Evolutionary conservation across 305 asterid genomes (phyloP).

Genomic region (Withania somnifera): DNA sequence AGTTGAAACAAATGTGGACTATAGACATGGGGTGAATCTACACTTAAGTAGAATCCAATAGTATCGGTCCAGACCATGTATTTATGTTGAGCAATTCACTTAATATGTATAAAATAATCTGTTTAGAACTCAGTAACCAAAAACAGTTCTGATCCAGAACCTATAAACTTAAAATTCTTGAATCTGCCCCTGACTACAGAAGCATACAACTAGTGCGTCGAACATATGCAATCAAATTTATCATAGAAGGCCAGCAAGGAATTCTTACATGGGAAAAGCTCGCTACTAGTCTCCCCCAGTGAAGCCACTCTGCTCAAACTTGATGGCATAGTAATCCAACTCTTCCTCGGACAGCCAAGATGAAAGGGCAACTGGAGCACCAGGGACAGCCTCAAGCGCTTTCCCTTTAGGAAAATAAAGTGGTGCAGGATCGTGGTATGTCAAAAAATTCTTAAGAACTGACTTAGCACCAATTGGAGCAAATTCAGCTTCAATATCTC

Average conservation of each 20-base stretch:
- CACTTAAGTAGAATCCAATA: not conserved
- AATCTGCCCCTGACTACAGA: not conserved
- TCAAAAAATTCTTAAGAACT: constrained; percentile 31
- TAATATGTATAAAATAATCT: not conserved
- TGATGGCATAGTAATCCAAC: constrained; percentile 31
- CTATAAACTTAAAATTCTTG: not conserved
- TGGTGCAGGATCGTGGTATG: constrained; percentile 33
- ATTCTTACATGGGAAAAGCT: constrained; percentile 27
- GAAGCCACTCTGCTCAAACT: constrained; percentile 42
- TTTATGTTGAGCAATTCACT: not conserved
- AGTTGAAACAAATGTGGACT: not conserved
- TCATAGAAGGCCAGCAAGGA: not conserved
- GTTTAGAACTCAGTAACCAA: not conserved
- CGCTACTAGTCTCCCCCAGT: constrained; percentile 61
- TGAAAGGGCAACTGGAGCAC: constrained; percentile 19
- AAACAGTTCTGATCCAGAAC: not conserved
- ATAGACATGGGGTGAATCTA: not conserved
- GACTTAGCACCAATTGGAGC: constrained; percentile 31
- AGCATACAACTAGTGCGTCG: not conserved
- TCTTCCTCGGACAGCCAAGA: constrained; percentile 58
- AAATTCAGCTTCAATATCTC: constrained; percentile 59
- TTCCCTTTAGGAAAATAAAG: constrained; percentile 44
- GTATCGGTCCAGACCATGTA: not conserved
- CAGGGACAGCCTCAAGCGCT: constrained; percentile 28
- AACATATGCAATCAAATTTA: not conserved